These are phyloP conservation scores for Stephania japonica DNA, from an alignment of 164 flowering plant genomes.

Conservation along the genomic window DNA sequence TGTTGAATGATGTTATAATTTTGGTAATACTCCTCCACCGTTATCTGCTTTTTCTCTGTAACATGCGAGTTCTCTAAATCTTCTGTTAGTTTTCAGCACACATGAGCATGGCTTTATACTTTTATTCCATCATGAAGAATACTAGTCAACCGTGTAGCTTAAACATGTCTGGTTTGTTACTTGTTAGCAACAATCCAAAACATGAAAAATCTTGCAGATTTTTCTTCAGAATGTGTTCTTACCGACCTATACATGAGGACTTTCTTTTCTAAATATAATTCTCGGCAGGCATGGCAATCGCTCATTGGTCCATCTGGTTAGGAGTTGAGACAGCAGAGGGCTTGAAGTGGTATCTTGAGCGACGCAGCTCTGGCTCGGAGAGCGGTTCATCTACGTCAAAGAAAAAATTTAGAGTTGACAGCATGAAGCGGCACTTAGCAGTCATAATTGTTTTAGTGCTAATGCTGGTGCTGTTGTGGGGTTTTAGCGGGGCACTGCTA, in stretches of 20 bases:
- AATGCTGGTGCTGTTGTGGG: slow-evolving; percentile 43
- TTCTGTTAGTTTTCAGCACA: neutral
- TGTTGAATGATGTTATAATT: neutral
- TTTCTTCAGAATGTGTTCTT: neutral
- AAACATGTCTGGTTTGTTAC: too few relatives aligned
- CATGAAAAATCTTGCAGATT: neutral
- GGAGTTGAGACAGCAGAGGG: slow-evolving; percentile 79
- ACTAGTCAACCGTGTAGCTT: too few relatives aligned
- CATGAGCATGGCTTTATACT: neutral
- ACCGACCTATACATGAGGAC: neutral
- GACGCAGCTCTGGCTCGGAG: slow-evolving; percentile 11
- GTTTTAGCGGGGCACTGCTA: slow-evolving; percentile 38
- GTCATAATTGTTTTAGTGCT: slow-evolving; percentile 32
- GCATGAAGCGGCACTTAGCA: slow-evolving; percentile 26
- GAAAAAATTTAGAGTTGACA: slow-evolving; percentile 30
- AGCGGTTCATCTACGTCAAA: slow-evolving; percentile 1
- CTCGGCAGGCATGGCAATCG: slow-evolving; percentile 63
- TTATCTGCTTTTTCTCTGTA: neutral
- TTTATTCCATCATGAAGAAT: neutral
- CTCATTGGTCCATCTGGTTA: slow-evolving; percentile 44
- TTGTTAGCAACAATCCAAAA: too few relatives aligned
- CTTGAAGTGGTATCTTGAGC: slow-evolving; percentile 39
- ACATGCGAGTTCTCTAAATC: neutral
- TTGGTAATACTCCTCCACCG: neutral
- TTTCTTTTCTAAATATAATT: slow-evolving; percentile 3